phyloP scores from a whole-genome alignment of 805 yeast genomes.

The Phaffomyces antillensis region DNA sequence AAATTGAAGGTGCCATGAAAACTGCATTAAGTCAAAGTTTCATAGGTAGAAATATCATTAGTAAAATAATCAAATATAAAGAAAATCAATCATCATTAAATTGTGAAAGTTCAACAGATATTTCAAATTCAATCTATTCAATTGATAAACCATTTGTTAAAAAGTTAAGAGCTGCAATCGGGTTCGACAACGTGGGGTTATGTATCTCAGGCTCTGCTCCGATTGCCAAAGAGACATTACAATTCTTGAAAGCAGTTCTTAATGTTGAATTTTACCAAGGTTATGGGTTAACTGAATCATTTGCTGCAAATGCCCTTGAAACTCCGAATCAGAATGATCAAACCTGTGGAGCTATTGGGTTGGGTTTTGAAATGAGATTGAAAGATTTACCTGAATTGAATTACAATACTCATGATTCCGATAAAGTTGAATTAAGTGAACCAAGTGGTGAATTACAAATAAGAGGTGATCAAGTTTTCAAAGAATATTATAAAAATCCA shows the following conservation, averaged over 20 bases:
- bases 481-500: constrained; percentile 40
- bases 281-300: constrained; percentile 49
- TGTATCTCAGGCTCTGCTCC: constrained; percentile 52
- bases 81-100: constrained; percentile 1
- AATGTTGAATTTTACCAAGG: constrained; percentile 40
- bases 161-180: constrained; percentile 24
- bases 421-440: constrained; percentile 18
- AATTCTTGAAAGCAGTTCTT: constrained; percentile 46
- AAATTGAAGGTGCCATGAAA: constrained; percentile 43
- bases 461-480: constrained; percentile 49
- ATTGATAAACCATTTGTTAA: constrained; percentile 29
- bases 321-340: constrained; percentile 18
- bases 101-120: constrained; percentile 5
- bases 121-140: constrained; percentile 10
- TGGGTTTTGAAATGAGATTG: constrained; percentile 40
- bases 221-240: constrained; percentile 44
- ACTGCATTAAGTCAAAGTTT: constrained; percentile 26
- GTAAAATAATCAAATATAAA: constrained; percentile 8
- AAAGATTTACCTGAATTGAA: constrained; percentile 43
- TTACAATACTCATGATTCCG: constrained; percentile 20
- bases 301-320: constrained; percentile 35
- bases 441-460: constrained; percentile 44
- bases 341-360: constrained; percentile 31
- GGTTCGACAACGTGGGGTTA: constrained; percentile 29
- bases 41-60: constrained; percentile 3